A percentile compares a stretch with the other conserved stretches of the same genome.
These are phyloP conservation scores for Lanzia echinophila DNA, from an alignment of 2,329 filamentous ascomycete genomes.

Conservation along the genomic window DNA sequence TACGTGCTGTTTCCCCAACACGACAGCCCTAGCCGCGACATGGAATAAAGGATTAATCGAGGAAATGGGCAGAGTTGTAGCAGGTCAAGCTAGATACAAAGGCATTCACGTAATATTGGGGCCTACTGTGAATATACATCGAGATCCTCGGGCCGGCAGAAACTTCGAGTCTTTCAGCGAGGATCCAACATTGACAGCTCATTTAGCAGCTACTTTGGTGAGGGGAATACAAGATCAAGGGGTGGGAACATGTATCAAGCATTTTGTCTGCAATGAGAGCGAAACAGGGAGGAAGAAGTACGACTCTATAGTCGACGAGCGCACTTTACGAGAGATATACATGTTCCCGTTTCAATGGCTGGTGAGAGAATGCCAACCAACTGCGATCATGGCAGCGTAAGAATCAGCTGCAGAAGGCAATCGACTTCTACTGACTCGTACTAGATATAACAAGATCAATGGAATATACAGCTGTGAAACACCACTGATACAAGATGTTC, in stretches of 20 bases:
- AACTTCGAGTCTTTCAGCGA: conserved; percentile 43
- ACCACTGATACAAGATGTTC: conserved; percentile 36
- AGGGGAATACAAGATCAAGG: conserved; percentile 37
- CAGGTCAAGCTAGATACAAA: conserved; percentile 57
- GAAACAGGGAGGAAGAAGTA: conserved; percentile 16
- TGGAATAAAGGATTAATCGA: conserved; percentile 59
- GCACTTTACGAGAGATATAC: conserved; percentile 34
- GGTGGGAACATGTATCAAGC: conserved; percentile 38
- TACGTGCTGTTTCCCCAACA: conserved; percentile 18
- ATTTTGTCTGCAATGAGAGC: conserved; percentile 40
- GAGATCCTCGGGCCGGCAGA: conserved; percentile 40
- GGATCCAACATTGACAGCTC: conserved; percentile 40
- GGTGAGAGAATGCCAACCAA: conserved; percentile 33
- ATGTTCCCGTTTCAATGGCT: conserved; percentile 40
- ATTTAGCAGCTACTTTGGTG: conserved; percentile 36
- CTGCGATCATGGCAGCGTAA: conserved; percentile 33
- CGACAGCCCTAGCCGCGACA: conserved; percentile 48
- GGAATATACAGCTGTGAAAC: conserved; percentile 50
- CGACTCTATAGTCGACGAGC: no score
- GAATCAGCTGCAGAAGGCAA: no score
- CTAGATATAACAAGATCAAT: conserved; percentile 51
- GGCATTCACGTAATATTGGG: conserved; percentile 65
- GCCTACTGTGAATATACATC: conserved; percentile 47
- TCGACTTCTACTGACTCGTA: conserved; percentile 7
- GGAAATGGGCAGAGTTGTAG: conserved; percentile 57